Conservation (phyloP, 768 basidiomycete species). For the Gelatoporia subvermispora region DNA sequence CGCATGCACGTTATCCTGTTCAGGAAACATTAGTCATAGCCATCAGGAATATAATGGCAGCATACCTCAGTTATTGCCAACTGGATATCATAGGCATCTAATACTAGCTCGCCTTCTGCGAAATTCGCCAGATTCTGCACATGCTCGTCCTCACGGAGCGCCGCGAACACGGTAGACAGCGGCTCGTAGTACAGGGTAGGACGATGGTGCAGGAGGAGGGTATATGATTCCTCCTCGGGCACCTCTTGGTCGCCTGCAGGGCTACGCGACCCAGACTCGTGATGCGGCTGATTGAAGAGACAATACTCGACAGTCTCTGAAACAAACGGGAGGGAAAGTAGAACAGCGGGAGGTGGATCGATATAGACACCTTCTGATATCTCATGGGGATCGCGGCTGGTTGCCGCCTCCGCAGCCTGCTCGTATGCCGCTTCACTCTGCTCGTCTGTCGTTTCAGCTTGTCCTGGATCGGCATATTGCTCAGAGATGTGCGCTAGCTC, state of each 20-base stretch:
- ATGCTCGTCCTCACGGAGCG: slow-evolving; percentile 58
- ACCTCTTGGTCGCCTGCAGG: slow-evolving; percentile 8
- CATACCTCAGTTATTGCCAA: slow-evolving; percentile 62
- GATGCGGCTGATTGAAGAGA: slow-evolving; percentile 52
- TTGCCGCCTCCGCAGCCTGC: background rate
- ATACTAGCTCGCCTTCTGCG: slow-evolving; percentile 54
- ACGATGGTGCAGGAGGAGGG: slow-evolving; percentile 53
- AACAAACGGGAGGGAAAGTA: slow-evolving; percentile 40
- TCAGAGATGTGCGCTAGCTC: too few species aligned
- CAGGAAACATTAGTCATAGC: background rate
- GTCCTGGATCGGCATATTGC: too few species aligned
- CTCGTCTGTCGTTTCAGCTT: too few species aligned
- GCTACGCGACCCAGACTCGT: slow-evolving; percentile 10
- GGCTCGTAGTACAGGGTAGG: slow-evolving; percentile 80
- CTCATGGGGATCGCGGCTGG: slow-evolving; percentile 13
- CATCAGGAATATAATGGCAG: background rate
- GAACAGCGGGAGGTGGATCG: slow-evolving; percentile 68
- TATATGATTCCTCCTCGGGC: background rate
- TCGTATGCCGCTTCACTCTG: background rate
- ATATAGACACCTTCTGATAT: slow-evolving; percentile 53
- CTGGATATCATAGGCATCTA: slow-evolving; percentile 70
- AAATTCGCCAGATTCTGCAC: slow-evolving; percentile 43
- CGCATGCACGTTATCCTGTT: slow-evolving; percentile 64
- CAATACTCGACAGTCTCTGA: slow-evolving; percentile 36
- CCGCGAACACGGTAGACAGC: slow-evolving; percentile 63